Evolutionary conservation across 257 asterid genomes (phyloP).

Genomic region (Solanum etuberosum): DNA sequence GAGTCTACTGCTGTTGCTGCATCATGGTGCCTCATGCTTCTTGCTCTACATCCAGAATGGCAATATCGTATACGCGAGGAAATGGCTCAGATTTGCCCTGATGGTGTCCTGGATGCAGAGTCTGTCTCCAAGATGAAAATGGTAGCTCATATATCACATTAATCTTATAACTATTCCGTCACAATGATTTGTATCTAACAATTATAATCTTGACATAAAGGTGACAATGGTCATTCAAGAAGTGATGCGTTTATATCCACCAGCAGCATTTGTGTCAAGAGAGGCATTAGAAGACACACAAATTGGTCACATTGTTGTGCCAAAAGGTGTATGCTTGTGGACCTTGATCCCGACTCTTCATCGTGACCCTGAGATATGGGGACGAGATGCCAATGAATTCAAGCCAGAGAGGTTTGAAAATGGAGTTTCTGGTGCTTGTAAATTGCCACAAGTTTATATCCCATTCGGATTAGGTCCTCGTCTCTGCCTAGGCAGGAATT

Average conservation of each 20-base stretch:
- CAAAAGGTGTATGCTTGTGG: constrained; percentile 79
- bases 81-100: constrained; percentile 22
- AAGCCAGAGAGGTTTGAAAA: constrained; percentile 60
- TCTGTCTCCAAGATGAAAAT: constrained; percentile 54
- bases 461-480: constrained; percentile 84
- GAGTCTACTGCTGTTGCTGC: constrained; percentile 84
- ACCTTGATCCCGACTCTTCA: constrained; percentile 75
- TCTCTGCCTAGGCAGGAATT: constrained; percentile 59
- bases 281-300: constrained; percentile 57
- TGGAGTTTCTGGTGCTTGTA: constrained; percentile 59
- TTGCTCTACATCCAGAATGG: constrained; percentile 78
- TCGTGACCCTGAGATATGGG: constrained; percentile 63
- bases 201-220: constrained; percentile 6
- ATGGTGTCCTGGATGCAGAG: constrained; percentile 29
- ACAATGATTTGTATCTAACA: neutral
- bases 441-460: constrained; percentile 54
- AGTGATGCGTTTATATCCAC: constrained; percentile 65
- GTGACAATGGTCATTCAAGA: constrained; percentile 77
- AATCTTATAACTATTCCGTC: neutral
- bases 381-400: constrained; percentile 55
- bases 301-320: constrained; percentile 51
- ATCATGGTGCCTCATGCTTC: constrained; percentile 79
- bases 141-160: constrained; percentile 15
- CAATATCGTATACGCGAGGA: constrained; percentile 51
- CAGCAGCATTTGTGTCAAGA: constrained; percentile 81